Conservation (phyloP, 1,284 basidiomycete species). For the Trametes hirsuta region DNA sequence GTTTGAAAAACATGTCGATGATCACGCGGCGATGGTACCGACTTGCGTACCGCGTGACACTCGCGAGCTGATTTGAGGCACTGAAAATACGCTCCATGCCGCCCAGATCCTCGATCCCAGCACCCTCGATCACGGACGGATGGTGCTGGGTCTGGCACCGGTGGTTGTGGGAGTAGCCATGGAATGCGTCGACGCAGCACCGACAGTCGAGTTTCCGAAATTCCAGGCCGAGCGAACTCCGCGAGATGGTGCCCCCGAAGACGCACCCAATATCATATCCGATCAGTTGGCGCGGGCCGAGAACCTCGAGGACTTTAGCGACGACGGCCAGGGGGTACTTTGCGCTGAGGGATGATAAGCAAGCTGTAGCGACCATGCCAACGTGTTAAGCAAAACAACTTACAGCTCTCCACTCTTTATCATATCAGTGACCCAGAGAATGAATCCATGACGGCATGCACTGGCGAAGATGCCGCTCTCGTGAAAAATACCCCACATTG, state of each 20-base stretch:
- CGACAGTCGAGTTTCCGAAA: conserved; percentile 15
- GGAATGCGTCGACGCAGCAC: conserved; percentile 32
- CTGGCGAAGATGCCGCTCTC: conserved; percentile 38
- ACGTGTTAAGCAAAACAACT: conserved; percentile 9
- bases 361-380: conserved; percentile 28
- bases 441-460: conserved; percentile 34
- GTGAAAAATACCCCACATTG: conserved; percentile 35
- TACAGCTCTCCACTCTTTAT: conserved; percentile 38
- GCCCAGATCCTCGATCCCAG: conserved; percentile 38
- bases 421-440: conserved; percentile 32
- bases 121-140: conserved; percentile 28
- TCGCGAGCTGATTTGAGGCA: conserved; percentile 32
- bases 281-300: no score
- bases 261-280: conserved; percentile 13
- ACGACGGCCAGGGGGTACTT: conserved; percentile 19
- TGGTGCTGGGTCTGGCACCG: conserved; percentile 34
- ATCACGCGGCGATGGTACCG: conserved; percentile 29
- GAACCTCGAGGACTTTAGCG: neutral
- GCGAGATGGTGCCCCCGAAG: neutral
- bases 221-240: conserved; percentile 12
- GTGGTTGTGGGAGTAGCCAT: conserved; percentile 38
- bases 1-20: conserved; percentile 31
- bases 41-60: conserved; percentile 32
- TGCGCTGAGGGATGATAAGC: neutral
- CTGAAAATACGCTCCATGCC: conserved; percentile 36